These are phyloP conservation scores for Phytophthora meadii DNA, from an alignment of 352 stramenopile genomes.

Conservation along the genomic window DNA sequence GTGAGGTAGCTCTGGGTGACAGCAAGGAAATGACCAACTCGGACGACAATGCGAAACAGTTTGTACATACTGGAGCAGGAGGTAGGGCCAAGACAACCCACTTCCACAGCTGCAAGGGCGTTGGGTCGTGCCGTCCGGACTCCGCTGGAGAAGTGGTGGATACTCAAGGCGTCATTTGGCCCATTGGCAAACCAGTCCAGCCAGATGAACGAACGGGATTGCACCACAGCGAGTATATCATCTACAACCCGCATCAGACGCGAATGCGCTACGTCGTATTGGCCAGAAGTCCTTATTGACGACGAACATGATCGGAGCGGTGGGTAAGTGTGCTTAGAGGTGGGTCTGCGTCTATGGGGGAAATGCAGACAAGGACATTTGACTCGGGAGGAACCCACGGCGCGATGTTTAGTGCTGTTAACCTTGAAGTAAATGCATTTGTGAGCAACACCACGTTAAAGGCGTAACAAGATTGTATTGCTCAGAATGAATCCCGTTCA, in stretches of 20 bases:
- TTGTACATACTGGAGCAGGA: constrained; percentile 51
- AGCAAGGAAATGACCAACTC: constrained; percentile 66
- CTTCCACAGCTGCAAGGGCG: constrained; percentile 73
- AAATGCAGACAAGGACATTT: constrained; percentile 19
- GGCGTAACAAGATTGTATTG: no score
- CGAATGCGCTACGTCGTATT: constrained; percentile 87
- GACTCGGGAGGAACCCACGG: constrained; percentile 16
- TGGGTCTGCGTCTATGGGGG: constrained; percentile 10
- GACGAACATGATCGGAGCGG: constrained; percentile 17
- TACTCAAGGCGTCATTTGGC: constrained; percentile 65
- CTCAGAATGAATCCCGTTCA: neutral
- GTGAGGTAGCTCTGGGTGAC: constrained; percentile 75
- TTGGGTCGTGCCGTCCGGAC: constrained; percentile 69
- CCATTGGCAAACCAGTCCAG: constrained; percentile 64
- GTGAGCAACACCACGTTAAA: constrained; percentile 9
- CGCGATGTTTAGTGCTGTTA: constrained; percentile 23
- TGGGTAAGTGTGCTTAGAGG: constrained; percentile 33
- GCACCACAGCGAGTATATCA: constrained; percentile 87
- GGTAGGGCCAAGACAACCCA: constrained; percentile 43
- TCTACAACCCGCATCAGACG: constrained; percentile 83
- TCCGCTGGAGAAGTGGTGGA: constrained; percentile 59
- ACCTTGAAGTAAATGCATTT: constrained; percentile 34
- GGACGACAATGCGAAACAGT: constrained; percentile 56
- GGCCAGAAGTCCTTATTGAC: constrained; percentile 50
- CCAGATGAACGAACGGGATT: constrained; percentile 62